Percentiles rank a stretch among this genome's conserved stretches.
These are phyloP conservation scores for Macaranga tanarius DNA, from an alignment of 441 rosid genomes.

Conservation along the genomic window DNA sequence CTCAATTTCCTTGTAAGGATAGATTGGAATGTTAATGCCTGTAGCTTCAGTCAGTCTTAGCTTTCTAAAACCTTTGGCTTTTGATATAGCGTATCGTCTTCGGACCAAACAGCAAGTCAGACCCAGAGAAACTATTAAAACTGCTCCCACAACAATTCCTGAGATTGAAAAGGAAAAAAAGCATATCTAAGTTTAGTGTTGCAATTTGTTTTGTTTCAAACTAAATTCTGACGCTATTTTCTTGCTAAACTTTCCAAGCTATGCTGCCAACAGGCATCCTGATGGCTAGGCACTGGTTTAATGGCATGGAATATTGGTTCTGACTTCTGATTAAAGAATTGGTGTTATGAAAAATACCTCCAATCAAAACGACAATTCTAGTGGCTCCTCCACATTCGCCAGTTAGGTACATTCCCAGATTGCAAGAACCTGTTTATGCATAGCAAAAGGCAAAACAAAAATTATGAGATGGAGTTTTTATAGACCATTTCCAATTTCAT, in stretches of 20 bases:
- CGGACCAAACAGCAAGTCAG: conserved; percentile 40
- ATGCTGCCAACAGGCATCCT: no score
- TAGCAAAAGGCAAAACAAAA: no score
- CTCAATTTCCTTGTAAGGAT: conserved; percentile 71
- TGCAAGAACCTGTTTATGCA: conserved; percentile 39
- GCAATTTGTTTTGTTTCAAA: neutral
- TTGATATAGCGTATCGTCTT: conserved; percentile 31
- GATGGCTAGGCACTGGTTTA: neutral
- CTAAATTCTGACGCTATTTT: neutral
- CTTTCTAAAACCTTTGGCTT: conserved; percentile 36
- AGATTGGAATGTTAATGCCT: conserved; percentile 60
- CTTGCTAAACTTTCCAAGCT: no score
- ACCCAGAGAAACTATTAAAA: conserved; percentile 37
- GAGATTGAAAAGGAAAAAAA: neutral
- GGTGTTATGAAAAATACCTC: conserved; percentile 43
- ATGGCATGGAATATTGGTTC: neutral
- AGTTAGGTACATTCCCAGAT: conserved; percentile 34
- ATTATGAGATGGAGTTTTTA: neutral
- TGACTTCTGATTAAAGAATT: neutral
- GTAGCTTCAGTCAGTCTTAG: conserved; percentile 52
- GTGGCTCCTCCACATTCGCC: conserved; percentile 57
- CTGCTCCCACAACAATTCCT: conserved; percentile 52
- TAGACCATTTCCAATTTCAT: neutral
- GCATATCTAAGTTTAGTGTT: neutral
- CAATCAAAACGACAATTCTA: conserved; percentile 40